Percentiles rank a stretch among this genome's conserved stretches.
Conservation (phyloP, 139 green algal genomes). For the Closterium sp. region DNA sequence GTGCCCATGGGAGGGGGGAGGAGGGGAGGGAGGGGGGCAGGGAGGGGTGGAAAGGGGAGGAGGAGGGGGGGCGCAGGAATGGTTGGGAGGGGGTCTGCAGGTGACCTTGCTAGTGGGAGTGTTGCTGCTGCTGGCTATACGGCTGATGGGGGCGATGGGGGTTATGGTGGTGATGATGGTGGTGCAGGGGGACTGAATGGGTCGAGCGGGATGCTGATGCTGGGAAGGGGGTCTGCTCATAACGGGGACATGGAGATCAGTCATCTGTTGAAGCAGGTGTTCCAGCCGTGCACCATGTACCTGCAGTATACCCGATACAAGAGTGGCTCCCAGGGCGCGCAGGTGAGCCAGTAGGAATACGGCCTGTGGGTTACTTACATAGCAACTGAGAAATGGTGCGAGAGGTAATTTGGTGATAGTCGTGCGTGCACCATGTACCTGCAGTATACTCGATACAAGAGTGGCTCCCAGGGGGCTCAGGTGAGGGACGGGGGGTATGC, state of each 20-base stretch:
- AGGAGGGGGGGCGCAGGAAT: background rate
- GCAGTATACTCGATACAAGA: conserved; percentile 32
- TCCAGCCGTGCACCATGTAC: conserved; percentile 48
- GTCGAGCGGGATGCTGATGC: background rate
- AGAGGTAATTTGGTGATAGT: no score
- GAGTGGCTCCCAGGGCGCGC: background rate
- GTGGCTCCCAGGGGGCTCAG: conserved; percentile 9
- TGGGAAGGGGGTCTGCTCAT: background rate
- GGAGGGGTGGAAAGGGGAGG: background rate
- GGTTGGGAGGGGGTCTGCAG: background rate
- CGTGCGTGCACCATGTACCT: conserved; percentile 36
- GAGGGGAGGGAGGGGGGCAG: background rate
- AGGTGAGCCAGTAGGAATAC: conserved; percentile 22
- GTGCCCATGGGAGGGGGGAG: background rate
- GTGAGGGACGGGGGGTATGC: conserved; percentile 3
- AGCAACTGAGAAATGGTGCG: no score
- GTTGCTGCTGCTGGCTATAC: background rate
- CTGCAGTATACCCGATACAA: conserved; percentile 44
- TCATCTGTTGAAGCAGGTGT: conserved; percentile 37
- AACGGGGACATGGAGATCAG: background rate
- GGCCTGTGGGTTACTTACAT: no score
- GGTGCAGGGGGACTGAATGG: background rate
- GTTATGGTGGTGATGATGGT: background rate
- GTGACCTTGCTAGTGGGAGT: background rate
- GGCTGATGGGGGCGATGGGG: background rate